phyloP scores from a whole-genome alignment of 805 yeast genomes.

The Lipomyces anomalus region DNA sequence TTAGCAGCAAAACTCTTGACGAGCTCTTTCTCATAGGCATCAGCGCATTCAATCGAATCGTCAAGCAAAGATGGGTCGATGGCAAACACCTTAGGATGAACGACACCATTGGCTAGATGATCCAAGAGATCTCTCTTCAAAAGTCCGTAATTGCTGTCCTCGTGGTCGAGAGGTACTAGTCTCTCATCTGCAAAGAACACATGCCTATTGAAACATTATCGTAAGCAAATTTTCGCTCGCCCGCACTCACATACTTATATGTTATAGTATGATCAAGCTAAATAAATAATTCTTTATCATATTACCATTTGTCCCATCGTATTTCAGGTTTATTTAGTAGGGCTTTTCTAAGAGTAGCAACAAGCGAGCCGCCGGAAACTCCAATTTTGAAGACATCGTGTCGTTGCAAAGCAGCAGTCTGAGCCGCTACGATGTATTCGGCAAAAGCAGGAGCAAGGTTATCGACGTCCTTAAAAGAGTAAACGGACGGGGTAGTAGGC shows the following conservation, averaged over 20 bases:
- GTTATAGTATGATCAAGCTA: background rate
- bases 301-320: conserved; percentile 80
- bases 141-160: conserved; percentile 84
- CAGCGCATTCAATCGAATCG: conserved; percentile 87
- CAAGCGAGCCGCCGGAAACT: conserved; percentile 85
- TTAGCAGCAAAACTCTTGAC: conserved; percentile 91
- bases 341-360: conserved; percentile 82
- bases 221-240: background rate
- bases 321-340: conserved; percentile 68
- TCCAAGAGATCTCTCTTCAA: conserved; percentile 80
- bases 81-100: conserved; percentile 69
- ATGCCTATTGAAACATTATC: conserved; percentile 39
- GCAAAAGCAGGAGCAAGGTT: conserved; percentile 97
- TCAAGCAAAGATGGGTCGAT: conserved; percentile 69
- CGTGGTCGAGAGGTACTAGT: conserved; percentile 77
- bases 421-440: conserved; percentile 86
- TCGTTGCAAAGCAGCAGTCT: conserved; percentile 61
- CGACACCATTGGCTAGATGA: conserved; percentile 46
- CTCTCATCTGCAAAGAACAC: conserved; percentile 95
- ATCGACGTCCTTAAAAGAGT: conserved; percentile 82
- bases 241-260: background rate
- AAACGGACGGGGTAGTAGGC: conserved; percentile 78
- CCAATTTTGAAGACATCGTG: conserved; percentile 83
- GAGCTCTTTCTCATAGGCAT: conserved; percentile 77
- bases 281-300: background rate